These are phyloP conservation scores for Hypoxylon trugodes DNA, from an alignment of 495 filamentous ascomycete species.

Conservation along the genomic window DNA sequence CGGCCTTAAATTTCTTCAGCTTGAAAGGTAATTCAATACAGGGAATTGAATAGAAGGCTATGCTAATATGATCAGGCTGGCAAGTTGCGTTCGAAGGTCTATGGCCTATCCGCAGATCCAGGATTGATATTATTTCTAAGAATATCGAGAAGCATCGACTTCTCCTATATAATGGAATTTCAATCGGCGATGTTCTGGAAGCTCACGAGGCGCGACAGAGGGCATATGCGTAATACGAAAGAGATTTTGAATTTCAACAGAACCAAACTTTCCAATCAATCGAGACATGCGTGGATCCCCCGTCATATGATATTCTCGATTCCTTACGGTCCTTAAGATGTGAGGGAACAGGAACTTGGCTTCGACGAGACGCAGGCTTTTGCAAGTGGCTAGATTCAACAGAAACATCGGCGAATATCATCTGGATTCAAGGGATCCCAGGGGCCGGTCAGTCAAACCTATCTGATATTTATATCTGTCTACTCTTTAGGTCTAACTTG, in stretches of 20 bases:
- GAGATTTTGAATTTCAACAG: no score
- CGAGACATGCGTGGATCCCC: no score
- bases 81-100: slow-evolving; percentile 16
- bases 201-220: not conserved
- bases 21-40: no score
- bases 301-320: not conserved
- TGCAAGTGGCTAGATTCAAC: slow-evolving; percentile 26
- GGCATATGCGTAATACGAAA: no score
- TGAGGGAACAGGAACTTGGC: not conserved
- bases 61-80: no score
- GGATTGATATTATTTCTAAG: not conserved
- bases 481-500: no score
- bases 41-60: no score
- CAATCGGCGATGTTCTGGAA: not conserved
- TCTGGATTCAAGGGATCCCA: slow-evolving; percentile 48
- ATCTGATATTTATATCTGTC: no score
- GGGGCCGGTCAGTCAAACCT: slow-evolving; percentile 45
- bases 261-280: no score
- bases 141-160: no score
- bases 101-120: not conserved
- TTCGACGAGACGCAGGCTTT: slow-evolving; percentile 26
- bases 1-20: slow-evolving; percentile 45
- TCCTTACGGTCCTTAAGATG: not conserved
- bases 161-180: no score
- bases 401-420: not conserved